These are phyloP conservation scores for Chrysoporthe puriensis DNA, from an alignment of 2,329 filamentous ascomycete genomes.

Conservation along the genomic window DNA sequence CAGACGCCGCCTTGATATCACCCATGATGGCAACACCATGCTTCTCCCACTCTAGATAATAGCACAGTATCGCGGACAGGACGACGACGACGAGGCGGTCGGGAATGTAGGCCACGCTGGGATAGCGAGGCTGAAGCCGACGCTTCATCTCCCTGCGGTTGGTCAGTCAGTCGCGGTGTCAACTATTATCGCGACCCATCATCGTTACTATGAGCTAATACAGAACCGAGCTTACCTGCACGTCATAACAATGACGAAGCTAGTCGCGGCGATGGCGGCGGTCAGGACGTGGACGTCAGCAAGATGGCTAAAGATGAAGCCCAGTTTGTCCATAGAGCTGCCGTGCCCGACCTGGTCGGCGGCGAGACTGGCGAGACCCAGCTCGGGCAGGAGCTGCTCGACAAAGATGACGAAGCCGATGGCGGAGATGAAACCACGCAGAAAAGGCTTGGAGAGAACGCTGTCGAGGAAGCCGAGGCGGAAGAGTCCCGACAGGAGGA, in stretches of 20 bases:
- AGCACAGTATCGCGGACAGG: slow-evolving; percentile 78
- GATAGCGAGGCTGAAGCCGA: slow-evolving; percentile 76
- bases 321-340: slow-evolving; percentile 82
- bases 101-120: slow-evolving; percentile 82
- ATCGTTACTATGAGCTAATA: background rate
- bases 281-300: slow-evolving; percentile 74
- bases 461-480: slow-evolving; percentile 92
- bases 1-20: slow-evolving; percentile 72
- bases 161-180: background rate
- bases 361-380: slow-evolving; percentile 73
- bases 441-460: slow-evolving; percentile 87
- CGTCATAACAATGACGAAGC: slow-evolving; percentile 89
- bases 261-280: slow-evolving; percentile 73
- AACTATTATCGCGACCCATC: slow-evolving; percentile 18
- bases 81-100: slow-evolving; percentile 92
- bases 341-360: slow-evolving; percentile 72
- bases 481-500: slow-evolving; percentile 83
- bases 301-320: slow-evolving; percentile 74
- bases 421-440: slow-evolving; percentile 94
- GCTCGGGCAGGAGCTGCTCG: slow-evolving; percentile 89
- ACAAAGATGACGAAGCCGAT: slow-evolving; percentile 96
- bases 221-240: slow-evolving; percentile 63
- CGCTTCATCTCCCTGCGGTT: slow-evolving; percentile 74
- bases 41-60: slow-evolving; percentile 75
- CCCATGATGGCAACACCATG: slow-evolving; percentile 84